These are phyloP conservation scores for Ustilago vetiveriae DNA, from an alignment of 1,284 basidiomycete genomes.

Conservation along the genomic window DNA sequence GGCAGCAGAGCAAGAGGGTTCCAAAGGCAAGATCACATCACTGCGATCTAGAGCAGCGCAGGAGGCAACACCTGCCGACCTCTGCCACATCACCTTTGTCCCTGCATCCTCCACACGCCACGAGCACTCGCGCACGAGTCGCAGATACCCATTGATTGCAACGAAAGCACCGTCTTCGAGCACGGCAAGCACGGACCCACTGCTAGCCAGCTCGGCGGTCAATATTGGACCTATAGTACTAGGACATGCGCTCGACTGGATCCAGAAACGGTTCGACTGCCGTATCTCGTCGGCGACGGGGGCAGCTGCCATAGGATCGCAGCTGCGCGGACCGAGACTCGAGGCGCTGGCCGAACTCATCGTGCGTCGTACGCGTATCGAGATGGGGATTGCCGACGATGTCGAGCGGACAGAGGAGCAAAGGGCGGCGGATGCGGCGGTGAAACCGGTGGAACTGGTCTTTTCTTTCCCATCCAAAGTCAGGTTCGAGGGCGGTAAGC, in stretches of 20 bases:
- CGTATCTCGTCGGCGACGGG: constrained; percentile 33
- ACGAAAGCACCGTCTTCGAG: constrained; percentile 36
- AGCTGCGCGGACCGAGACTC: constrained; percentile 18
- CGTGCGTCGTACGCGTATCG: constrained; percentile 30
- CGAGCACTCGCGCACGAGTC: constrained; percentile 17
- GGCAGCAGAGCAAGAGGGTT: constrained; percentile 15
- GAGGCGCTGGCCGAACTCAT: constrained; percentile 40
- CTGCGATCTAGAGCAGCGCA: constrained; percentile 14
- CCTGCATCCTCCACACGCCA: constrained; percentile 17
- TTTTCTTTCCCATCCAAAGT: constrained; percentile 30
- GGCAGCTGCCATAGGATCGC: constrained; percentile 24
- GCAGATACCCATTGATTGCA: constrained; percentile 37
- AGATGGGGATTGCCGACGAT: constrained; percentile 16
- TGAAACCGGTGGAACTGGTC: constrained; percentile 43
- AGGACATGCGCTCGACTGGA: constrained; percentile 44
- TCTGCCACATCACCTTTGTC: constrained; percentile 46
- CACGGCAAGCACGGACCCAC: constrained; percentile 10
- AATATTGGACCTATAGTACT: constrained; percentile 36
- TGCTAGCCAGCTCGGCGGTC: constrained; percentile 11
- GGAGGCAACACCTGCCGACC: constrained; percentile 32
- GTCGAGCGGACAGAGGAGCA: constrained; percentile 19
- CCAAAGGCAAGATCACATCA: constrained; percentile 12
- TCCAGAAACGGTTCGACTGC: constrained; percentile 50
- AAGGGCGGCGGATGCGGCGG: constrained; percentile 6
- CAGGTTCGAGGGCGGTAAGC: not conserved